A percentile compares a stretch with the other conserved stretches of the same genome.
Conservation (phyloP, 352 stramenopile genomes). For the Phytophthora agathidicida region DNA sequence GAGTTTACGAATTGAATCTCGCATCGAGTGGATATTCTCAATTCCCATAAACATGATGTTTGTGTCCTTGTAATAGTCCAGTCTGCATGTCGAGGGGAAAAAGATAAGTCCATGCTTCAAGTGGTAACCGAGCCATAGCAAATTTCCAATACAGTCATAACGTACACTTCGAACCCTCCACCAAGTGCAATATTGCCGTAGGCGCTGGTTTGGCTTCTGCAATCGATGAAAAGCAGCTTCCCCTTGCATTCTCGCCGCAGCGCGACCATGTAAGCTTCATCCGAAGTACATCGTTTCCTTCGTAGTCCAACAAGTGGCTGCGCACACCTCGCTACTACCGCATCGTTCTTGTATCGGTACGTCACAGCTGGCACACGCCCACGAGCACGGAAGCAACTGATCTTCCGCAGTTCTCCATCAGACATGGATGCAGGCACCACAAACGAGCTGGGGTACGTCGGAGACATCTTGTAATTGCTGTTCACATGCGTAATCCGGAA, state of each 20-base stretch:
- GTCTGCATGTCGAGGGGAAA: conserved; percentile 28
- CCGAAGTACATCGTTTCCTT: conserved; percentile 89
- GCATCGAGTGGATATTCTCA: conserved; percentile 94
- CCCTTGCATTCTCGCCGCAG: conserved; percentile 63
- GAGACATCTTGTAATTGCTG: conserved; percentile 79
- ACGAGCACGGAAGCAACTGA: conserved; percentile 91
- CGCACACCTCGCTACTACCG: conserved; percentile 92
- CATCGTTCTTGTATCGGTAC: conserved; percentile 91
- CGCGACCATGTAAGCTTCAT: conserved; percentile 87
- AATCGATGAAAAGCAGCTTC: conserved; percentile 82
- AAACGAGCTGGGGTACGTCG: conserved; percentile 85
- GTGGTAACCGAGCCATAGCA: conserved; percentile 1
- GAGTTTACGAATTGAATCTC: conserved; percentile 81
- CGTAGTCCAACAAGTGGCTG: conserved; percentile 96
- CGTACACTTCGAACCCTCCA: conserved; percentile 87
- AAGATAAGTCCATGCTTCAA: conserved; percentile 19
- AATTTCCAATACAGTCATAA: conserved; percentile 2
- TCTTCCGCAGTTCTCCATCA: conserved; percentile 90
- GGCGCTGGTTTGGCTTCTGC: conserved; percentile 83
- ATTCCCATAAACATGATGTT: conserved; percentile 90
- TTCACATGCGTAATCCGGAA: conserved; percentile 78
- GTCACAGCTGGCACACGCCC: conserved; percentile 93
- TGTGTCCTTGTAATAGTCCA: conserved; percentile 85
- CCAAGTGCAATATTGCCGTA: conserved; percentile 85
- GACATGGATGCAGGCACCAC: conserved; percentile 92